Percentiles rank a stretch among this genome's conserved stretches.
phyloP scores from a whole-genome alignment of 2,329 filamentous ascomycete genomes.

The Alternaria burnsii region DNA sequence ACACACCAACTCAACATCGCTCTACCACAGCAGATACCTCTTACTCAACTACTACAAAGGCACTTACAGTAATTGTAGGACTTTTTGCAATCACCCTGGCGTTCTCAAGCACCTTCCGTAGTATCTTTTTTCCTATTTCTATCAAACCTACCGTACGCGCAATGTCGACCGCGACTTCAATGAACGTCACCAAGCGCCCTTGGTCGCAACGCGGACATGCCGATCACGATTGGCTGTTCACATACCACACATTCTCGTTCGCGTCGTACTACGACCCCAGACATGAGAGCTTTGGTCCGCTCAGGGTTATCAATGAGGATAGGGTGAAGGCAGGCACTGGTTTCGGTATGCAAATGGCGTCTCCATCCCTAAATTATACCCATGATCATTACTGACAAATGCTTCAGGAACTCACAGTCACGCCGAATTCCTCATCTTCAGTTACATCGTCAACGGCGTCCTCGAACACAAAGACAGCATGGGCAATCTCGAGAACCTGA shows the following conservation, averaged over 20 bases:
- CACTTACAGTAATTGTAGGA: slow-evolving; percentile 40
- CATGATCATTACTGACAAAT: background rate
- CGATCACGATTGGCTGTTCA: slow-evolving; percentile 87
- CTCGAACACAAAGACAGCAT: slow-evolving; percentile 89
- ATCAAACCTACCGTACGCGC: slow-evolving; percentile 44
- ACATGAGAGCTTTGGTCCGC: slow-evolving; percentile 74
- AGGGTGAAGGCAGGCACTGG: slow-evolving; percentile 76
- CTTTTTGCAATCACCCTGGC: slow-evolving; percentile 58
- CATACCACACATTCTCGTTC: slow-evolving; percentile 87
- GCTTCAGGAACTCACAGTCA: slow-evolving; percentile 74
- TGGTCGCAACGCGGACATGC: slow-evolving; percentile 77
- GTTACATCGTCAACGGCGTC: slow-evolving; percentile 84
- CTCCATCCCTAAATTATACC: background rate
- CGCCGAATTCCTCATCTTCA: slow-evolving; percentile 89
- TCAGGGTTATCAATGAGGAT: slow-evolving; percentile 90
- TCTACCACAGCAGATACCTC: slow-evolving; percentile 23
- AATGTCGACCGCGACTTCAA: slow-evolving; percentile 51
- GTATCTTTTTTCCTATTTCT: slow-evolving; percentile 45
- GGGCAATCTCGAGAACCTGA: slow-evolving; percentile 74
- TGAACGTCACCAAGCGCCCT: slow-evolving; percentile 76
- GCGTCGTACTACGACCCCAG: slow-evolving; percentile 73
- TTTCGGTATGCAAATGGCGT: slow-evolving; percentile 61
- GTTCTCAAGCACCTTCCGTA: slow-evolving; percentile 53
- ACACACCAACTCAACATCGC: slow-evolving; percentile 30
- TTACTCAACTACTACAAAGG: slow-evolving; percentile 34